Percentiles rank a stretch among this genome's conserved stretches.
Evolutionary conservation across 805 yeast genomes (phyloP).

Genomic region (Yarrowia bubula): DNA sequence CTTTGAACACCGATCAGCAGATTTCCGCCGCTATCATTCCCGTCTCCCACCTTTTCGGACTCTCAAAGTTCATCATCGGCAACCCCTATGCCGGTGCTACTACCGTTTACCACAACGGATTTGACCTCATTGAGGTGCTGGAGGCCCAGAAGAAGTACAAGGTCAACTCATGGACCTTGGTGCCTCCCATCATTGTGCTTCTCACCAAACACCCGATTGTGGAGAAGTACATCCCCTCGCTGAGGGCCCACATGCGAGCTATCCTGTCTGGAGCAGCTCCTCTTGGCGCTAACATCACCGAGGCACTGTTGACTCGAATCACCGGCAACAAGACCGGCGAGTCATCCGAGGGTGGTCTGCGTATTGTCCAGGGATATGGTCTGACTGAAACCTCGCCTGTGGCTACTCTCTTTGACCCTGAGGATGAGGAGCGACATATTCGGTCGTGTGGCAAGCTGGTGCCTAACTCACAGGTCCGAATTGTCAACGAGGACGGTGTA

Average conservation of each 20-base stretch:
- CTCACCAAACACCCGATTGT: slow-evolving; percentile 48
- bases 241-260: slow-evolving; percentile 43
- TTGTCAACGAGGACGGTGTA: slow-evolving; percentile 43
- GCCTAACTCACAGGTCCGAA: slow-evolving; percentile 51
- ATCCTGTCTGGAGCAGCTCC: slow-evolving; percentile 51
- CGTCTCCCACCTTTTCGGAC: slow-evolving; percentile 41
- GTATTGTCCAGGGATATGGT: slow-evolving; percentile 32
- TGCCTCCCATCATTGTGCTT: slow-evolving; percentile 46
- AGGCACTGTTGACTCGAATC: slow-evolving; percentile 31
- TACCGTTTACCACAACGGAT: slow-evolving; percentile 14
- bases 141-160: slow-evolving; percentile 32
- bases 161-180: slow-evolving; percentile 45
- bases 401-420: slow-evolving; percentile 40
- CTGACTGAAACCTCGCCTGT: slow-evolving; percentile 62
- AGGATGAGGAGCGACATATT: slow-evolving; percentile 43
- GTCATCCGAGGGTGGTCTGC: slow-evolving; percentile 23
- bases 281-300: slow-evolving; percentile 36
- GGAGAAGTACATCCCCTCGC: slow-evolving; percentile 43
- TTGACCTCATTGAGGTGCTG: slow-evolving; percentile 15
- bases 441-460: slow-evolving; percentile 43
- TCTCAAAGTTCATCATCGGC: slow-evolving; percentile 34
- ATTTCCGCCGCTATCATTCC: slow-evolving; percentile 32
- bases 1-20: slow-evolving; percentile 30
- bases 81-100: slow-evolving; percentile 1
- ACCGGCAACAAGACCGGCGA: slow-evolving; percentile 28